Evolutionary conservation across 2,329 filamentous ascomycete genomes (phyloP).

Genomic region (Penicillium sp.): DNA sequence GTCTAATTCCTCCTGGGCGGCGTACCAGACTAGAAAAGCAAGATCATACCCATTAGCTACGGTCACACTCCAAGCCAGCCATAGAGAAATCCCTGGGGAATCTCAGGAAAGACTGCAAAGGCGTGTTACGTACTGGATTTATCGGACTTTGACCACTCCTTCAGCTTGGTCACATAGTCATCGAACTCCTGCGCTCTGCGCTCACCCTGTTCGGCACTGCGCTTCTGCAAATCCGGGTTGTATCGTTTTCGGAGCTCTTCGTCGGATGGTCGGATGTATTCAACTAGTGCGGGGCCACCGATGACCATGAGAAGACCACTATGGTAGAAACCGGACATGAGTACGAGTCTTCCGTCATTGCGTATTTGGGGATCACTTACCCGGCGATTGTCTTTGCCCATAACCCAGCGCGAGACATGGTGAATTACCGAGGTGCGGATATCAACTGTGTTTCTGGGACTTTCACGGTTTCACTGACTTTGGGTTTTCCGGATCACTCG

Average conservation of each 20-base stretch:
- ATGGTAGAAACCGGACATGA: constrained; percentile 11
- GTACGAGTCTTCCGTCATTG: constrained; percentile 6
- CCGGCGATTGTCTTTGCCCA: constrained; percentile 66
- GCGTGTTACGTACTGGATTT: constrained; percentile 71
- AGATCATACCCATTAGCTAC: constrained; percentile 5
- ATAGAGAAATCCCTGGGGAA: neutral
- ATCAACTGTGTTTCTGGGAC: neutral
- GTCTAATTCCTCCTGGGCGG: constrained; percentile 38
- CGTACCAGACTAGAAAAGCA: constrained; percentile 38
- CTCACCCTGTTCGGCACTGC: constrained; percentile 73
- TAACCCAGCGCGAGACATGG: constrained; percentile 45
- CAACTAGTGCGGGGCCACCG: constrained; percentile 79
- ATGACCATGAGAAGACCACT: constrained; percentile 71
- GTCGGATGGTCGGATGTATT: constrained; percentile 70
- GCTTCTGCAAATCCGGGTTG: constrained; percentile 89
- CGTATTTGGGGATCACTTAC: constrained; percentile 49
- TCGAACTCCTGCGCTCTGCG: constrained; percentile 82
- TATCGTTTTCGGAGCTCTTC: constrained; percentile 88
- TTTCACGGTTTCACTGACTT: neutral
- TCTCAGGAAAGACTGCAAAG: no score
- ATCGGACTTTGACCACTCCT: constrained; percentile 84
- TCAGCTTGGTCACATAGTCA: constrained; percentile 76
- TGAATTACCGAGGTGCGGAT: constrained; percentile 17
- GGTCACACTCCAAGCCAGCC: neutral
- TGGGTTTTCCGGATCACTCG: constrained; percentile 1